Base-by-base conservation (phyloP, 306 rosid genomes). In the Quercus cerris region DNA sequence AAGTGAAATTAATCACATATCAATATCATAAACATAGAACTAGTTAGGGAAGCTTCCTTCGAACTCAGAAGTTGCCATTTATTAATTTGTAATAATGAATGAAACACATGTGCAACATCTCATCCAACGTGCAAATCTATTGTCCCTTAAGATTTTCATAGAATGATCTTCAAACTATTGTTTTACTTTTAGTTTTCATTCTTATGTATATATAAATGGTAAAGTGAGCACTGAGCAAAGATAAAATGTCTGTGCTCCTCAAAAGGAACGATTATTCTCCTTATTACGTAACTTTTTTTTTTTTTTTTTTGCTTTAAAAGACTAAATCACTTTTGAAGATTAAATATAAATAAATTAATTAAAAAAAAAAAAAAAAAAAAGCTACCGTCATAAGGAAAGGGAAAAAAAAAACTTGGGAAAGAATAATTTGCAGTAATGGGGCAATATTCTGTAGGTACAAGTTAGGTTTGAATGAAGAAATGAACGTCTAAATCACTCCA, bases 401-500 rank as follows among this genome's bases (percentile, higher is more conserved):
- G 17, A 1, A 49, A 49, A 49, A 44, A 58, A 22, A 61, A 64
- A 64, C 10, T 28, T 27, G 41, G 20, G 10, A 15, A 28, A 17
- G 54, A 63, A 67, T 17, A 31, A 7, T 67, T 33, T 19, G 51
- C 6, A 18, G 4, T 38, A n/a, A 35, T 11, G 9, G 38, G 41
- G 12, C 49, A 67, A 35, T 19, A 67, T 67, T 19, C 46, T 67
- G 38, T 35, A 3, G 52, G 72, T 67, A 23, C 46, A 35, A 62
- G 46, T 78, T 67, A 52, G 13, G 61, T n/a, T n/a, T 11, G n/a
- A 38, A 41, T 71, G 35, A 76, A 56, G 62, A 4, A 31, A 75
- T 69, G 77, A 74, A 75, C 84, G 71, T 88, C 84, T 12, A 78
- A 83, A 56, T 78, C 80, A 83, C 87, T 80, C 82, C 76, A 74